A percentile compares a stretch with the other conserved stretches of the same genome.
Conservation (phyloP, 73 alveolate species). For the Paramecium caudatum region DNA sequence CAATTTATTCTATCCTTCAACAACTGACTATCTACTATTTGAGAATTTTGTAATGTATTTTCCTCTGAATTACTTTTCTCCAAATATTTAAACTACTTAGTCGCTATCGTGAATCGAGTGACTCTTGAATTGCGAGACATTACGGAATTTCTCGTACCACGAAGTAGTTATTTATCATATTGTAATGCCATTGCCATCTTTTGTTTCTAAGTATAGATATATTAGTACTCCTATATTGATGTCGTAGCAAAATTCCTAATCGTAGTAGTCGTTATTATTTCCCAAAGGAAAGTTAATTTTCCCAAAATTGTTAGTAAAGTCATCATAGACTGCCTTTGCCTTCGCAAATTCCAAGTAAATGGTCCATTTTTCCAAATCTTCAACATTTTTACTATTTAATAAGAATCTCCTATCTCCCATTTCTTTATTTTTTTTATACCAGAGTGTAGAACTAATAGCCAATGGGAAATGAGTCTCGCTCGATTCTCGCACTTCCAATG, state of each 20-base stretch:
- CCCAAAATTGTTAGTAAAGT: constrained; percentile 71
- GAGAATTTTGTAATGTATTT: not conserved
- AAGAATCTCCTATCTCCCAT: constrained; percentile 64
- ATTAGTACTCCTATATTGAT: constrained; percentile 11
- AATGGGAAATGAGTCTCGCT: constrained; percentile 35
- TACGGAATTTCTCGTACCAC: not conserved
- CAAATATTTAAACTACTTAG: constrained; percentile 48
- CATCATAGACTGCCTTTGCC: constrained; percentile 76
- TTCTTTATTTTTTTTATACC: constrained; percentile 72
- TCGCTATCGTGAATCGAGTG: constrained; percentile 17
- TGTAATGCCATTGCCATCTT: not conserved
- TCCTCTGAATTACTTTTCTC: constrained; percentile 6
- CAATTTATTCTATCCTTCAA: constrained; percentile 49
- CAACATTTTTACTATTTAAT: constrained; percentile 45
- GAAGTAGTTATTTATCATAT: not conserved
- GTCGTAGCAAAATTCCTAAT: constrained; percentile 19
- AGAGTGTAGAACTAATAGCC: constrained; percentile 38
- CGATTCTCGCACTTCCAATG: constrained; percentile 13
- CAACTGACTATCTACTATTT: constrained; percentile 30
- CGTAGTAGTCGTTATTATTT: constrained; percentile 19
- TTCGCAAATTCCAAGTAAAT: constrained; percentile 75
- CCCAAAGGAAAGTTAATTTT: constrained; percentile 68
- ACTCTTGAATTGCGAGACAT: constrained; percentile 66
- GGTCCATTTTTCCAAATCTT: constrained; percentile 71
- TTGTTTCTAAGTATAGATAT: not conserved